Base-by-base conservation (phyloP, 768 basidiomycete genomes). In the Brasilioporus rufonigricans region DNA sequence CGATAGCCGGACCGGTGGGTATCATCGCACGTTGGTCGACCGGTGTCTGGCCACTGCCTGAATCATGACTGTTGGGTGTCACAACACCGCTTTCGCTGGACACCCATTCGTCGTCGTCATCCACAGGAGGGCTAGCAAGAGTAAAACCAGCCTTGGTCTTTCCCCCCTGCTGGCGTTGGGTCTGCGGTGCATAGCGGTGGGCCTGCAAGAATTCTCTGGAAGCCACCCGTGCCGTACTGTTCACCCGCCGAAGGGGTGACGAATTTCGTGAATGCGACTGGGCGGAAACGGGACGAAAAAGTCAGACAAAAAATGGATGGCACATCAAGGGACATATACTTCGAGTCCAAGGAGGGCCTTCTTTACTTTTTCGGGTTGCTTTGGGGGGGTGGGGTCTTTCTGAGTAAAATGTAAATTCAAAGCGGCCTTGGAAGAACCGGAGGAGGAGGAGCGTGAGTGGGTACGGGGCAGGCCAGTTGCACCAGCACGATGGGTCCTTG, bases 21-120 rank as follows among this genome's bases (percentile, higher is more conserved):
- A 59, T 21, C 21, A 44, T 31, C 45, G 43, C 61, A 56, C 58
- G 66, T 27, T 59, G 57, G 51, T 71, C 68, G 48, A 73, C 62
- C 4, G 71, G 68, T 9, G 72, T 71, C 35, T 56, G 65, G 19
- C 52, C 74, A 19, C 75, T 76, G 47, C 79, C 78, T 1, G 81
- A 80, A 36, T 75, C 76, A 47, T 72, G 56, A 13, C 76, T 72
- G 60, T 78, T 79, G 5, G 88, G 89, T 2, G 88, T 90, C 1
- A 74, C 86, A 0, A 81, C 85, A 8, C 86, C 88, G 62, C 87
- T 89, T 69, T 87, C 87, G 65, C 84, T 88, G 26, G 88, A 90
- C 1, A 87, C 78, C 87, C 87, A 90, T 53, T 83, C 89, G 52
- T 88, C 86, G 12, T 87, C 86, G 13, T 75, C 78, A 36, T 75